Evolutionary conservation across 768 basidiomycete genomes (phyloP).

Genomic region (Calocybe gangraenosa): DNA sequence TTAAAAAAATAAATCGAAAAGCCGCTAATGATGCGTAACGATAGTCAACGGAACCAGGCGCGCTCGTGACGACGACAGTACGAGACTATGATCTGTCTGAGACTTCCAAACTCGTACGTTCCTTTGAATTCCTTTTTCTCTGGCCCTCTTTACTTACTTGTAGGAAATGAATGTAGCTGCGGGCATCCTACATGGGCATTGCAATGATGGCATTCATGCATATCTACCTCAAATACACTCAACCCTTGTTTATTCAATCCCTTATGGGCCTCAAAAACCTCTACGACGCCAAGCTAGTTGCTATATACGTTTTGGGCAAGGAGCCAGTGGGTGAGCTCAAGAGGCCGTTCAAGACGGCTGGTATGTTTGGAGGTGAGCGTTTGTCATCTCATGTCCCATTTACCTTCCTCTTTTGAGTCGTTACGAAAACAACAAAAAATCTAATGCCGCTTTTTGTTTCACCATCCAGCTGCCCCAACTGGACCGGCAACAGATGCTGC

Average conservation of each 20-base stretch:
- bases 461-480: slow-evolving; percentile 8
- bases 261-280: slow-evolving; percentile 93
- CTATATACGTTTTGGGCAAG: slow-evolving; percentile 78
- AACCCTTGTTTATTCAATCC: slow-evolving; percentile 92
- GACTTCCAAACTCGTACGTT: slow-evolving; percentile 70
- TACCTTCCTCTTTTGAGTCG: not conserved
- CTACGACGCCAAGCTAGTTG: slow-evolving; percentile 81
- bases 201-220: slow-evolving; percentile 94
- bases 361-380: slow-evolving; percentile 67
- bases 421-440: too few relatives aligned
- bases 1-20: too few relatives aligned
- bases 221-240: slow-evolving; percentile 91
- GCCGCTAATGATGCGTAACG: not conserved
- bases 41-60: slow-evolving; percentile 61
- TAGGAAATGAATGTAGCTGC: too few relatives aligned
- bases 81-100: slow-evolving; percentile 92
- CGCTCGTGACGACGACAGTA: slow-evolving; percentile 86
- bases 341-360: slow-evolving; percentile 79
- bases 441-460: too few relatives aligned
- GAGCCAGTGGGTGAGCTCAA: slow-evolving; percentile 82
- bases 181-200: slow-evolving; percentile 65
- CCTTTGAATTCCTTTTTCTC: not conserved
- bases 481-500: slow-evolving; percentile 86
- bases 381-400: not conserved
- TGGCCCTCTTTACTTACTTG: not conserved